Percentiles rank a stretch among this genome's conserved stretches.
Conservation (phyloP, 768 basidiomycete genomes). For the Pisolithus albus region DNA sequence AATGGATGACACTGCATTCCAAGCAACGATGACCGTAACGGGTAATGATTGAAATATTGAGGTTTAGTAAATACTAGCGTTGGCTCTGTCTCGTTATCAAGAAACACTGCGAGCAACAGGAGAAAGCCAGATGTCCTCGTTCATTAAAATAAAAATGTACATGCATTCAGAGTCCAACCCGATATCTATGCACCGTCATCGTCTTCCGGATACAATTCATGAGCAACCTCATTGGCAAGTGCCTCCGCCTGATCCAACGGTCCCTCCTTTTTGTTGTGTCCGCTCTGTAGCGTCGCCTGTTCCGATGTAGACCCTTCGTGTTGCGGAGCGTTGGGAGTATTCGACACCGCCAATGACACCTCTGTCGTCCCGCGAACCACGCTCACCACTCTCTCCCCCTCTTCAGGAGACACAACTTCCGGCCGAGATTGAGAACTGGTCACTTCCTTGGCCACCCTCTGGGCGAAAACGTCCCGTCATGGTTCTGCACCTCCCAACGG, state of each 20-base stretch:
- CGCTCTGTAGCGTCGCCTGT: conserved; percentile 7
- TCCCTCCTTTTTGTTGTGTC: conserved; percentile 27
- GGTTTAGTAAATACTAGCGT: too few relatives aligned
- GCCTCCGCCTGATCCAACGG: conserved; percentile 45
- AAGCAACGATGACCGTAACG: too few relatives aligned
- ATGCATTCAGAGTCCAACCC: conserved; percentile 11
- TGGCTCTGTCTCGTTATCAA: too few relatives aligned
- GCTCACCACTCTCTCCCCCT: conserved; percentile 6
- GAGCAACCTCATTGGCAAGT: conserved; percentile 44
- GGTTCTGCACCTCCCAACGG: conserved; percentile 58
- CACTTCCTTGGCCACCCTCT: conserved; percentile 37
- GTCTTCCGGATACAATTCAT: conserved; percentile 44
- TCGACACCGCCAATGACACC: not conserved
- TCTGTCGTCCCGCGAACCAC: not conserved
- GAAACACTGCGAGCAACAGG: too few relatives aligned
- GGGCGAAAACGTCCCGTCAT: conserved; percentile 67
- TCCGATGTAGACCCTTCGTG: conserved; percentile 6
- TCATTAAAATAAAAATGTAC: not conserved
- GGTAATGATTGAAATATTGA: too few relatives aligned
- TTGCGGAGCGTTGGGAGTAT: not conserved
- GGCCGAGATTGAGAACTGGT: conserved; percentile 33
- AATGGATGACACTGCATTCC: too few relatives aligned
- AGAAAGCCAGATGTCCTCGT: not conserved
- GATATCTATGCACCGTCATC: not conserved
- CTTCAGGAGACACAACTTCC: not conserved